phyloP scores from a whole-genome alignment of 306 rosid species.

The Inga laurina region DNA sequence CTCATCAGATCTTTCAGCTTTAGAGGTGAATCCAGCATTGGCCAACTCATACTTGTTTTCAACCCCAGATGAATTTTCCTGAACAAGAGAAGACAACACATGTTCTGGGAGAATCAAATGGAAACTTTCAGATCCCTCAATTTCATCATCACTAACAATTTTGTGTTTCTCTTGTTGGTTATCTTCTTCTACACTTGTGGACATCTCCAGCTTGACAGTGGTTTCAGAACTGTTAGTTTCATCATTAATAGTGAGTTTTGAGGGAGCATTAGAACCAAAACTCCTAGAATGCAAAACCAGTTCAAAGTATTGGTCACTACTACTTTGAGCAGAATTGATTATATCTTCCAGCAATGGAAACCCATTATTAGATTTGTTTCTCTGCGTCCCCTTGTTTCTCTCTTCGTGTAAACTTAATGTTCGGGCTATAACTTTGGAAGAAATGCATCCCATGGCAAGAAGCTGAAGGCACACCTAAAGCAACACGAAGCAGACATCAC shows the following conservation, averaged over 20 bases:
- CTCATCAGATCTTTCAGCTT: not conserved
- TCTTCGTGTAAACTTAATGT: slow-evolving; percentile 47
- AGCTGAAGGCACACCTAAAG: slow-evolving; percentile 32
- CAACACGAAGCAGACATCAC: not conserved
- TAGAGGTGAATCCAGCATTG: not conserved
- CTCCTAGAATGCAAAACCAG: slow-evolving; percentile 46
- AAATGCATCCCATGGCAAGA: slow-evolving; percentile 53
- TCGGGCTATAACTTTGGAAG: slow-evolving; percentile 50
- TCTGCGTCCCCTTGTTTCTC: slow-evolving; percentile 34
- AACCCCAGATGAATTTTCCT: slow-evolving; percentile 32
- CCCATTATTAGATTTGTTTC: slow-evolving; percentile 25
- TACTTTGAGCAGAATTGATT: slow-evolving; percentile 29
- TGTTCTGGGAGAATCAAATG: slow-evolving; percentile 41
- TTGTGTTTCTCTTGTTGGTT: slow-evolving; percentile 15
- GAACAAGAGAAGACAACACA: slow-evolving; percentile 26
- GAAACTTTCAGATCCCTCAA: slow-evolving; percentile 42
- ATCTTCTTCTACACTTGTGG: not conserved
- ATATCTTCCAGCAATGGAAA: slow-evolving; percentile 46
- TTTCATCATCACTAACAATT: slow-evolving; percentile 10
- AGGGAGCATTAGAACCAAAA: slow-evolving; percentile 24
- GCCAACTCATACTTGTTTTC: slow-evolving; percentile 16
- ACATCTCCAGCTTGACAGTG: slow-evolving; percentile 30
- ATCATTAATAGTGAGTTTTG: slow-evolving; percentile 14
- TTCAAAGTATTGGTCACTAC: slow-evolving; percentile 46
- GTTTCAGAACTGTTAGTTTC: slow-evolving; percentile 33